Conservation (phyloP, 148 eudicot species). For the Heliosperma pusillum region DNA sequence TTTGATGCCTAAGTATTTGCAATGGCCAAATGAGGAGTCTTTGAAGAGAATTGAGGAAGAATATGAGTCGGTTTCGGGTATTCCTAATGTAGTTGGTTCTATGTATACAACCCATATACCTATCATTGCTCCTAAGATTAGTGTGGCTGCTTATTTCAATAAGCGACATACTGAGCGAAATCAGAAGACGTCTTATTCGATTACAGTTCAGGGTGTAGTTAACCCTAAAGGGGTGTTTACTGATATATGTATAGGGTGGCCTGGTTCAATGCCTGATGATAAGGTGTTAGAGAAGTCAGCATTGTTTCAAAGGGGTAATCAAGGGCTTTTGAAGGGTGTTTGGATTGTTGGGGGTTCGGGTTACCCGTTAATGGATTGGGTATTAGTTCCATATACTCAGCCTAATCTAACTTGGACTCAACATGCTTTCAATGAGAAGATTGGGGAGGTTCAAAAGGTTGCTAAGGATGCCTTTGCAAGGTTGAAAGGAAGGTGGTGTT, state of each 20-base stretch:
- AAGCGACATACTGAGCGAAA: conserved; percentile 72
- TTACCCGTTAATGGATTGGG: conserved; percentile 88
- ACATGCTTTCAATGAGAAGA: conserved; percentile 85
- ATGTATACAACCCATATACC: conserved; percentile 93
- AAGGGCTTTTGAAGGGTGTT: conserved; percentile 61
- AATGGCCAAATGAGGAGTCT: conserved; percentile 67
- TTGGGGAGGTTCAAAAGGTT: conserved; percentile 53
- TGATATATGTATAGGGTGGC: conserved; percentile 90
- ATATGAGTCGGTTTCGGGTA: conserved; percentile 57
- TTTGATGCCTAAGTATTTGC: conserved; percentile 72
- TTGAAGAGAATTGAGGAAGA: conserved; percentile 42
- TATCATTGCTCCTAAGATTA: conserved; percentile 83
- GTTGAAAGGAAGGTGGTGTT: conserved; percentile 82
- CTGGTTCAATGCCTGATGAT: conserved; percentile 92
- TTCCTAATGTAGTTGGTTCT: conserved; percentile 80
- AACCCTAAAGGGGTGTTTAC: conserved; percentile 65
- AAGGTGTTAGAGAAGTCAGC: conserved; percentile 77
- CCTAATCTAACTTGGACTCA: conserved; percentile 82
- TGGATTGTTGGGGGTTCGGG: conserved; percentile 77
- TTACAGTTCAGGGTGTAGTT: conserved; percentile 88
- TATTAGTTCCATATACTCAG: conserved; percentile 71
- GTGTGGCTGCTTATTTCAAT: conserved; percentile 82
- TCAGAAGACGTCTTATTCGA: conserved; percentile 82
- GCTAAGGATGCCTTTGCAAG: conserved; percentile 68
- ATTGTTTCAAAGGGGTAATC: conserved; percentile 61